phyloP scores from a whole-genome alignment of 441 rosid species.

The Viola pubescens region DNA sequence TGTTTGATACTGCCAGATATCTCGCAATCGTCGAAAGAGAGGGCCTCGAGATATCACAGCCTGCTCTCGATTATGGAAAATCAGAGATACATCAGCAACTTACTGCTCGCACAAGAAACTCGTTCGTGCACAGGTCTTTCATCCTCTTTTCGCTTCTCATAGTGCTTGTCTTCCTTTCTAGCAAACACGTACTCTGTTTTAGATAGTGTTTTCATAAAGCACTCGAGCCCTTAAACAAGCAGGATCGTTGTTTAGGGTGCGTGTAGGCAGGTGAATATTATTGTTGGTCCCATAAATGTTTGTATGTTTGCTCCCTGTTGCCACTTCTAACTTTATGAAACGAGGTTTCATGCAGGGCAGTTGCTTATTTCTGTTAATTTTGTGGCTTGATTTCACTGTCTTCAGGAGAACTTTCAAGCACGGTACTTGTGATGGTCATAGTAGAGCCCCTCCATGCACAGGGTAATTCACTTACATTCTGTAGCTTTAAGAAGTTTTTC shows the following conservation, averaged over 20 bases:
- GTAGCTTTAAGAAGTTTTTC: not conserved
- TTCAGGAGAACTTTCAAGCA: constrained; percentile 52
- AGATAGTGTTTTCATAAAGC: too few relatives aligned
- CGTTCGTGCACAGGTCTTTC: constrained; percentile 53
- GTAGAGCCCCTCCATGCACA: constrained; percentile 60
- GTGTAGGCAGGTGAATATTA: too few relatives aligned
- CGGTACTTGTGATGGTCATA: constrained; percentile 36
- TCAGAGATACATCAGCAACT: constrained; percentile 71
- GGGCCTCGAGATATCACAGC: constrained; percentile 68
- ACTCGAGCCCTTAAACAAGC: too few relatives aligned
- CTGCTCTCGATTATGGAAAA: constrained; percentile 45
- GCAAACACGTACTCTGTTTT: not conserved
- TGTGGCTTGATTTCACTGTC: constrained; percentile 15
- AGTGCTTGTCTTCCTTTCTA: not conserved
- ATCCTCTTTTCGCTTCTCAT: not conserved
- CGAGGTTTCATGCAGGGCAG: not conserved
- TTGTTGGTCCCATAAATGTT: not conserved
- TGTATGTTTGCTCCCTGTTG: not conserved
- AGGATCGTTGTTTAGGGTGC: too few relatives aligned
- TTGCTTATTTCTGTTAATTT: not conserved
- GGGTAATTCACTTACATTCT: constrained; percentile 30
- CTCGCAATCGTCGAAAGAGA: constrained; percentile 38
- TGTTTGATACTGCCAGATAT: constrained; percentile 31
- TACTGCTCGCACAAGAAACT: constrained; percentile 48
- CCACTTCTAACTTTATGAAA: not conserved